Base-by-base conservation (phyloP, 2,329 filamentous ascomycete species). In the Stagonosporopsis rhizophila region DNA sequence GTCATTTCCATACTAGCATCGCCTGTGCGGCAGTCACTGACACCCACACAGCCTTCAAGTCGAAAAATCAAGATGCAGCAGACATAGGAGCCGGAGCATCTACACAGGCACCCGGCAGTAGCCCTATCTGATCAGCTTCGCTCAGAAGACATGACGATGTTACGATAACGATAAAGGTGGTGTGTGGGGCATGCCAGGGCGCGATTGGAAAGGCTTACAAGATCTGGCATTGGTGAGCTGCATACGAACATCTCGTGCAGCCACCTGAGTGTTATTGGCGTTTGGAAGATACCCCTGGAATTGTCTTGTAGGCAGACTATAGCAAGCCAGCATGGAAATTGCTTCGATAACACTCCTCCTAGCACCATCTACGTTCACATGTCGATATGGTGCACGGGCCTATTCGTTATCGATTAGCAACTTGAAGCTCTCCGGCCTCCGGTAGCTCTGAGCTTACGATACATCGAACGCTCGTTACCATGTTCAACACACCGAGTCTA, bases 31-130 rank as follows among this genome's bases (percentile, higher is more conserved):
- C 27, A 23, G 35, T 35, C 45, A 40, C 62, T 75, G 41, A 74
- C 45, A 20, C 8, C 6, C 28, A 9, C 19, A 19, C 40, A 77
- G 75, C 75, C 4, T 77, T 77, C 66, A 77, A 76, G 48, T 72
- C 70, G 42, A 76, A 76, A 59, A 70, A 66, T 51, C 71, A 75
- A 54, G 71, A 74, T 28, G 67, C 74, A 28, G 60, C 66, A 35
- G 40, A 61, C 3, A 52, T 55, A 22, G 56, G 62, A 28, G 60
- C 56, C 34, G 55, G 56, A 14, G 52, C 51, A 19, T 58, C 59
- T 35, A 41, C 49, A 12, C 67, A 63, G 38, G 55, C 60, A 27
- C 61, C 64, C 2, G 62, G 57, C 39, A 70, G 68, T 27, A 69
- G 67, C 37, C 66, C 67, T 2, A 32, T 56, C 27, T 52, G 12